Conservation (phyloP, 2,329 filamentous ascomycete genomes). For the Botrytis sinoallii region DNA sequence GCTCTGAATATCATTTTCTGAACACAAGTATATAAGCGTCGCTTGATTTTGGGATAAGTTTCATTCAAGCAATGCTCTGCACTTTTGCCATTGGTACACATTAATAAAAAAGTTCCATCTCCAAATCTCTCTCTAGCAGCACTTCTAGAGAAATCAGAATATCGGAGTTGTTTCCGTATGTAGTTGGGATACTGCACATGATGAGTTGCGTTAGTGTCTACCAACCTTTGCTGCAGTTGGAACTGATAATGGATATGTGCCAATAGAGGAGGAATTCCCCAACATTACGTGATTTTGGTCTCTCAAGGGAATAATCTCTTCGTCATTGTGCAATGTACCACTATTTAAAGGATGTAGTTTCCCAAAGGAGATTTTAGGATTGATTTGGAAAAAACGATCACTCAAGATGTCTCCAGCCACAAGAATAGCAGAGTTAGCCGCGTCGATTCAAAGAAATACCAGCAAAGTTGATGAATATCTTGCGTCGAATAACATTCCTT, state of each 20-base stretch:
- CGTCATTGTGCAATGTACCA: not conserved
- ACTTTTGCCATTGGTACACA: too few relatives aligned
- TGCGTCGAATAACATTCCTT: not conserved
- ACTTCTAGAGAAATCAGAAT: too few relatives aligned
- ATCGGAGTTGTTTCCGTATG: not conserved
- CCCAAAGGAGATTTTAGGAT: too few relatives aligned
- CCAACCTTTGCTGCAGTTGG: not conserved
- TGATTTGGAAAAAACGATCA: not conserved
- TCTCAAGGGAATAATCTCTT: accelerated
- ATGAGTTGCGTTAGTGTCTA: not conserved
- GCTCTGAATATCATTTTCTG: not conserved
- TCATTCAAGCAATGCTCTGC: not conserved
- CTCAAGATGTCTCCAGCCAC: not conserved
- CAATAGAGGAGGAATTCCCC: not conserved
- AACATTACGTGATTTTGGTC: not conserved
- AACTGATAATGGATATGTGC: not conserved
- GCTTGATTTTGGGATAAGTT: not conserved
- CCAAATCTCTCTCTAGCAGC: too few relatives aligned
- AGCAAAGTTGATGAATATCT: slow-evolving; percentile 4
- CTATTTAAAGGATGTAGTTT: not conserved
- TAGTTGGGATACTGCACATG: not conserved
- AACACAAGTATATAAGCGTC: not conserved
- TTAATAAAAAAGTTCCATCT: too few relatives aligned
- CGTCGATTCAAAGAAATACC: not conserved
- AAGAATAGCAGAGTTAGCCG: not conserved